A percentile compares a stretch with the other conserved stretches of the same genome.
phyloP scores from a whole-genome alignment of 1,284 basidiomycete genomes.

The Malassezia restricta region DNA sequence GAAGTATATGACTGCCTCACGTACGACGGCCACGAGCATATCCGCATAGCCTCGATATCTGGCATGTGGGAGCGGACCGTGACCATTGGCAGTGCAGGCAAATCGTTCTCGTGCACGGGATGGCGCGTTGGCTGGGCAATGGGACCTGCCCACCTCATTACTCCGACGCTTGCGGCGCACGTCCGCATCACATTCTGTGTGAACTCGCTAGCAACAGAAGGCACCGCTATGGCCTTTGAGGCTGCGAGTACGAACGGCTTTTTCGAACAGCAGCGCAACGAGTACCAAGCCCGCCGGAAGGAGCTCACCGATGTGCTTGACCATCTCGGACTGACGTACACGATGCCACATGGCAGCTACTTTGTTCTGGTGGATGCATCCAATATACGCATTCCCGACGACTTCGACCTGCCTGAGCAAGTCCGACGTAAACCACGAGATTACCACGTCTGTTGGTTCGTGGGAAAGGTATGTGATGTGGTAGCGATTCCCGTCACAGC shows the following conservation, averaged over 20 bases:
- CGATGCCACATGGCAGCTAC: constrained; percentile 35
- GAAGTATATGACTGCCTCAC: constrained; percentile 88
- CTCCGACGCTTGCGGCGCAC: constrained; percentile 73
- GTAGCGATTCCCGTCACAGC: constrained; percentile 41
- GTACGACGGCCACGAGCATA: constrained; percentile 73
- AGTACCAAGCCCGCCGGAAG: constrained; percentile 70
- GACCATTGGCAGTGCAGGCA: constrained; percentile 65
- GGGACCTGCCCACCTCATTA: constrained; percentile 69
- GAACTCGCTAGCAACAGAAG: constrained; percentile 71
- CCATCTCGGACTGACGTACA: constrained; percentile 67
- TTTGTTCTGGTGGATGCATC: constrained; percentile 60
- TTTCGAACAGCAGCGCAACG: constrained; percentile 63
- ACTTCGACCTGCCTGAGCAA: constrained; percentile 67
- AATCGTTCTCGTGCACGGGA: constrained; percentile 90
- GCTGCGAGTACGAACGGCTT: constrained; percentile 61
- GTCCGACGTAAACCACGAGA: constrained; percentile 74
- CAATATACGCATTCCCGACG: constrained; percentile 64
- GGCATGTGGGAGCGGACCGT: constrained; percentile 94
- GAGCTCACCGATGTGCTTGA: constrained; percentile 69
- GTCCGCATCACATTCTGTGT: constrained; percentile 91
- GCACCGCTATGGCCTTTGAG: constrained; percentile 52
- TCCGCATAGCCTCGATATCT: constrained; percentile 64
- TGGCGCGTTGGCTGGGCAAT: constrained; percentile 97
- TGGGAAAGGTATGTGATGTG: constrained; percentile 42
- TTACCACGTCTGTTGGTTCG: constrained; percentile 57